phyloP scores from a whole-genome alignment of 768 basidiomycete genomes.

The Russula abietina region DNA sequence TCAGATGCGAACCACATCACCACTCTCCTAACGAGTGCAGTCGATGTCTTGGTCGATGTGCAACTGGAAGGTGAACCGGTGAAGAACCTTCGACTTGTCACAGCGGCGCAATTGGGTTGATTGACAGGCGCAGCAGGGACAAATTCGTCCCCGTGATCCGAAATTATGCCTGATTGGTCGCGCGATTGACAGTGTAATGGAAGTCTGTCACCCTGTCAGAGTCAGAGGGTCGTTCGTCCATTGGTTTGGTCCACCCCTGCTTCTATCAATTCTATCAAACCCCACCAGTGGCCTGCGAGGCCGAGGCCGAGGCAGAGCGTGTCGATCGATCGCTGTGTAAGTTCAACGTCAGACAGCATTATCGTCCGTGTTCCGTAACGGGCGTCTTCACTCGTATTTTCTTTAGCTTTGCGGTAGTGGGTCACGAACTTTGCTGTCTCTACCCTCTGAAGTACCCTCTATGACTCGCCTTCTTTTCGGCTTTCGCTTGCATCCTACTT shows the following conservation, averaged over 20 bases:
- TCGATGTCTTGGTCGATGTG: not conserved
- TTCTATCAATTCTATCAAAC: no score
- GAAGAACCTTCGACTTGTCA: not conserved
- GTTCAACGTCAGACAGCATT: not conserved
- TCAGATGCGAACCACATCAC: not conserved
- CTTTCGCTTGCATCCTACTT: not conserved
- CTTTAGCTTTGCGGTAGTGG: not conserved
- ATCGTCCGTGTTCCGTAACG: no score
- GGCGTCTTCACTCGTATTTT: no score
- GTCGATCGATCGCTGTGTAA: no score
- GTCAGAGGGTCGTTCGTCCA: no score
- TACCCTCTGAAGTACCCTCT: not conserved
- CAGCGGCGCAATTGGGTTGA: not conserved
- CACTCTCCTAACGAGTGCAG: not conserved
- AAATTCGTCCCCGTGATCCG: not conserved
- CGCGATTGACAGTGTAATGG: not conserved
- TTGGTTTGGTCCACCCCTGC: no score
- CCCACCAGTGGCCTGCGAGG: not conserved
- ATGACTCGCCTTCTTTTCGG: not conserved
- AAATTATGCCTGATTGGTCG: slow-evolving; percentile 2
- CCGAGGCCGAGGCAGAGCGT: not conserved
- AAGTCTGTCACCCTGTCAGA: no score
- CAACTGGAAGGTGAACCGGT: not conserved
- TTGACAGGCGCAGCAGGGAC: not conserved
- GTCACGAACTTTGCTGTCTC: not conserved